These are phyloP conservation scores for Hymenoscyphus fructigenus DNA, from an alignment of 2,329 filamentous ascomycete species.

Conservation along the genomic window DNA sequence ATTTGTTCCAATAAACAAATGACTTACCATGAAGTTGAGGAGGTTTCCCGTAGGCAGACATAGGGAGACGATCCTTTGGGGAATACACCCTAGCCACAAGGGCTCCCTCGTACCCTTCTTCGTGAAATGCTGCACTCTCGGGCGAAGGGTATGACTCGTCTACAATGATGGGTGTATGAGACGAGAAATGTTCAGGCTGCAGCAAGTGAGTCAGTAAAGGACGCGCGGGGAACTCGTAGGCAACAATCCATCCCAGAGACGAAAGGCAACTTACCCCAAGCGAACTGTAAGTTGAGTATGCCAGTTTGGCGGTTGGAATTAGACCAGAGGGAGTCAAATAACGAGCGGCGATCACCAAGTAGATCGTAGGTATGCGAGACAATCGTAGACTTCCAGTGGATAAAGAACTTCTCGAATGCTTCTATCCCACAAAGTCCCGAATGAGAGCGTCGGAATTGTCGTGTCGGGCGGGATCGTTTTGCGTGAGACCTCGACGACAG, in stretches of 20 bases:
- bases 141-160: constrained; percentile 38
- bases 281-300: constrained; percentile 36
- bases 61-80: constrained; percentile 53
- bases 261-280: constrained; percentile 34
- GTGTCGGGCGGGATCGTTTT: not conserved
- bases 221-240: not conserved
- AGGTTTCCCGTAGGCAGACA: constrained; percentile 81
- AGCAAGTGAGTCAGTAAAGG: constrained; percentile 24
- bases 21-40: constrained; percentile 80
- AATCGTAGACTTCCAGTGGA: not conserved
- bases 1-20: not conserved
- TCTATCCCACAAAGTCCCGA: not conserved
- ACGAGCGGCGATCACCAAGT: constrained; percentile 4
- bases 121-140: constrained; percentile 38
- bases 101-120: constrained; percentile 38
- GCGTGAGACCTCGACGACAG: not conserved
- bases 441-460: not conserved
- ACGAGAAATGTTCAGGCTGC: constrained; percentile 33
- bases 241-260: constrained; percentile 6
- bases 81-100: constrained; percentile 37
- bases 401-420: not conserved
- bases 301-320: constrained; percentile 36
- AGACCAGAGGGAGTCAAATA: constrained; percentile 2
- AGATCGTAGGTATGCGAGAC: not conserved
- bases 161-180: constrained; percentile 36